Base-by-base conservation (phyloP, 768 basidiomycete species). In the Lactarius hengduanensis region DNA sequence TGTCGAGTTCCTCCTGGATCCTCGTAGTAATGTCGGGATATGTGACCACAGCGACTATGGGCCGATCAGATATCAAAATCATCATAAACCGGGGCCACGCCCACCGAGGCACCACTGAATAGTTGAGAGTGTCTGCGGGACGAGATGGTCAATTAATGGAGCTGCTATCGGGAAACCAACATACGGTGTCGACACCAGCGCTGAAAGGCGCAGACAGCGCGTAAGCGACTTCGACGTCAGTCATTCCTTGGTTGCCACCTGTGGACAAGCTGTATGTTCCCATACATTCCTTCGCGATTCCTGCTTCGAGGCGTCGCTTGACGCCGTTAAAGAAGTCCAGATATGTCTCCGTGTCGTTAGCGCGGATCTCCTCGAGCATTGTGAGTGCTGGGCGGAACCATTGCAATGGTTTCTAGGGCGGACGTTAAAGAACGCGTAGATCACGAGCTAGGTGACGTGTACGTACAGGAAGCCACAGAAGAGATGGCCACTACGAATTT, bases 1-100 rank as follows among this genome's bases (percentile, higher is more conserved):
- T 57, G 32, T 70, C 66, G 45, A 72, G 50, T 26, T 72, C 71
- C 1, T 57, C 59, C 53, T 72, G 71, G 9, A 70, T 66, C 40
- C 57, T 67, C 43, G 58, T 55, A 22, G 61, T 32, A 30, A 63
- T 45, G 5, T 71, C 66, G 16, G 71, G 71, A 50, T 64, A 65
- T 10, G 59, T 34, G 22, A 69, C n/a, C 50, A 28, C 60, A 41
- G 55, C 66, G 36, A 59, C 57, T 61, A 26, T 38, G 15, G 8
- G 22, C 26, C 28, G 7, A 57, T 62, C n/a, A 69, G 50, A 62
- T 11, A 32, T 15, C 3, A 16, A 61, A 18, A 20, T 6, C 8
- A 22, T 47, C 40, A 9, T 32, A 6, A 13, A 40, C 16, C 7
- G n/a, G 10, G 32, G 7, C 2, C 26, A n/a, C 55, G 15, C 66